Evolutionary conservation across 768 basidiomycete genomes (phyloP).

Genomic region (Grammothele lineata): DNA sequence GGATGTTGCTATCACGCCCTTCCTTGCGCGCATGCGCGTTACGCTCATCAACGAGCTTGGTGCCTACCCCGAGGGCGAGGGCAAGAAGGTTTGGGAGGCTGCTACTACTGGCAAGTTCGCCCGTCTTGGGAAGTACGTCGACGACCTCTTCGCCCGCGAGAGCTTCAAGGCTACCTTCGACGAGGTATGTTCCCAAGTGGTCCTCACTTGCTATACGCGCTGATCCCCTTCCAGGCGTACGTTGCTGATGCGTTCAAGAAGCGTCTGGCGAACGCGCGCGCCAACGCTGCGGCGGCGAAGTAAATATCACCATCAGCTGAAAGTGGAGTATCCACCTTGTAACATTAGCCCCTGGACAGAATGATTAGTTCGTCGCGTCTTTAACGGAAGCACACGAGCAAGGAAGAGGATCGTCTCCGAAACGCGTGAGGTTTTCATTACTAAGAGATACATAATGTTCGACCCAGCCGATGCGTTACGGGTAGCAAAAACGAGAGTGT

Average conservation of each 20-base stretch:
- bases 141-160: slow-evolving; percentile 43
- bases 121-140: slow-evolving; percentile 45
- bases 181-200: slow-evolving; percentile 33
- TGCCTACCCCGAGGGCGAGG: slow-evolving; percentile 43
- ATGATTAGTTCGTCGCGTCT: too few species aligned
- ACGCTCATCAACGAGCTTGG: slow-evolving; percentile 48
- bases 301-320: neutral
- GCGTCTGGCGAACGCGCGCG: slow-evolving; percentile 13
- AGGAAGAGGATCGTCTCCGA: too few species aligned
- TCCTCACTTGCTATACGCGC: neutral
- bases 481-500: slow-evolving; percentile 6
- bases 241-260: slow-evolving; percentile 15
- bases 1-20: slow-evolving; percentile 57
- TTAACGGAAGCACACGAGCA: too few species aligned
- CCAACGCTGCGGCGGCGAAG: neutral
- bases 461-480: slow-evolving; percentile 7
- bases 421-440: neutral
- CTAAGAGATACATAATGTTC: slow-evolving; percentile 2
- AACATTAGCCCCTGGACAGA: too few species aligned
- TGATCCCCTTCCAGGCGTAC: slow-evolving; percentile 11
- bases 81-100: slow-evolving; percentile 33
- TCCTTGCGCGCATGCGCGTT: slow-evolving; percentile 50
- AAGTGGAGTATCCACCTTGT: neutral
- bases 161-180: slow-evolving; percentile 55
- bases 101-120: slow-evolving; percentile 41